Percentiles rank a stretch among this genome's conserved stretches.
Conservation (phyloP, 768 basidiomycete genomes). For the Asterophora lycoperdoides region DNA sequence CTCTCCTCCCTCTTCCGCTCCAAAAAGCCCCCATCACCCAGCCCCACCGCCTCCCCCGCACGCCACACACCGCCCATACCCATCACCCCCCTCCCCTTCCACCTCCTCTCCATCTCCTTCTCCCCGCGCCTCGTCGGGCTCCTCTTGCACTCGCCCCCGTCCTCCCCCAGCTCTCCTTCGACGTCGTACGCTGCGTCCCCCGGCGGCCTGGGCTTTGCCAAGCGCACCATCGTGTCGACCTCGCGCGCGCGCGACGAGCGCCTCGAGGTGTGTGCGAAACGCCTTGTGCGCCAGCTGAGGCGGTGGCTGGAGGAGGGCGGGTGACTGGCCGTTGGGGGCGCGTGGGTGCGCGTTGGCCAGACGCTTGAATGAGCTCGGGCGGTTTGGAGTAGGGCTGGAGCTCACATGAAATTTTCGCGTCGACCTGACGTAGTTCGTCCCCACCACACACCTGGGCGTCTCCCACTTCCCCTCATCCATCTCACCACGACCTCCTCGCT, state of each 20-base stretch:
- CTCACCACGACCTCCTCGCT: no score
- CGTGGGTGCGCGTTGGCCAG: neutral
- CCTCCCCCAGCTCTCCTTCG: no score
- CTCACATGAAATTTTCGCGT: no score
- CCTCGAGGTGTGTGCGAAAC: slow-evolving; percentile 52
- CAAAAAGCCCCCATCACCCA: slow-evolving; percentile 5
- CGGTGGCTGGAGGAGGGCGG: slow-evolving; percentile 31
- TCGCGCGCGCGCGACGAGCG: slow-evolving; percentile 46
- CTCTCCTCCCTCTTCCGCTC: slow-evolving; percentile 11
- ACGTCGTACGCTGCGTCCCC: no score
- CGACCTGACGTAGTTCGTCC: no score
- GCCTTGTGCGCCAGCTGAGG: slow-evolving; percentile 45
- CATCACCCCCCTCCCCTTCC: slow-evolving; percentile 32
- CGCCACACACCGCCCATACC: neutral
- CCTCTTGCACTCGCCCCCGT: slow-evolving; percentile 22
- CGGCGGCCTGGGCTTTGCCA: slow-evolving; percentile 18
- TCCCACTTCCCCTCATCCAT: no score
- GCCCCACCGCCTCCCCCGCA: neutral
- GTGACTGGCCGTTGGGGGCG: slow-evolving; percentile 3
- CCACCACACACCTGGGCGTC: no score
- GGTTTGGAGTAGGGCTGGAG: no score
- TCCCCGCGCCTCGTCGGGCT: slow-evolving; percentile 40
- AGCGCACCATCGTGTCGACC: slow-evolving; percentile 44
- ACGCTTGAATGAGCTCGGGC: no score
- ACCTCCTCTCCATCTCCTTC: slow-evolving; percentile 36